A percentile compares a stretch with the other conserved stretches of the same genome.
These are phyloP conservation scores for Saccharomycopsis sp. DNA, from an alignment of 805 yeast genomes.

Conservation along the genomic window DNA sequence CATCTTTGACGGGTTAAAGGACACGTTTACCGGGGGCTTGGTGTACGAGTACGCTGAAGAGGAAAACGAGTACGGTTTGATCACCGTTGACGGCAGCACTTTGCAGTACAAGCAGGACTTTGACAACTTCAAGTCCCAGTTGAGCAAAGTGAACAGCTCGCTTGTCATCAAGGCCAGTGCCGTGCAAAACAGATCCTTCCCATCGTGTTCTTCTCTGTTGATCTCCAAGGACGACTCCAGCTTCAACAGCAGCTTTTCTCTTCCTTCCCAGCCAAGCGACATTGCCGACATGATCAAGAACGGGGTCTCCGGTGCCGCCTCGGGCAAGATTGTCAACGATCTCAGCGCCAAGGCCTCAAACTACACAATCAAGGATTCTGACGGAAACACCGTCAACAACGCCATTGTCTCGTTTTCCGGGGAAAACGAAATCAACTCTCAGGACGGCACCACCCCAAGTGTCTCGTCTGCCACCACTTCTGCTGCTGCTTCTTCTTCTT, in stretches of 20 bases:
- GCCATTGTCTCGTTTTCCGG: conserved; percentile 33
- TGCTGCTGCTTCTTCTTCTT: conserved; percentile 19
- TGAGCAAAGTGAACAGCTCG: conserved; percentile 27
- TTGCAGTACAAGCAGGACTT: conserved; percentile 41
- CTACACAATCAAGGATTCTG: conserved; percentile 32
- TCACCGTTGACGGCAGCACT: conserved; percentile 38
- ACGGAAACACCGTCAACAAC: conserved; percentile 28
- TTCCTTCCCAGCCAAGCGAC: conserved; percentile 41
- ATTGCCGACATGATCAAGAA: conserved; percentile 35
- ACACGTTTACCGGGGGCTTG: conserved; percentile 76
- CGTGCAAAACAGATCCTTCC: conserved; percentile 27
- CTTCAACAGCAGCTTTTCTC: conserved; percentile 38
- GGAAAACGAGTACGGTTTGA: conserved; percentile 69
- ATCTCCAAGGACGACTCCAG: conserved; percentile 31
- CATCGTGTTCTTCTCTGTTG: conserved; percentile 33
- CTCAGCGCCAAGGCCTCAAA: conserved; percentile 33
- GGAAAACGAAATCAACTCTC: conserved; percentile 30
- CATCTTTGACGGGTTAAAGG: conserved; percentile 55
- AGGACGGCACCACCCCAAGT: conserved; percentile 21
- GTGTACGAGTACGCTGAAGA: conserved; percentile 89
- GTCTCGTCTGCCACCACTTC: conserved; percentile 20
- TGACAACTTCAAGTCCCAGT: conserved; percentile 38
- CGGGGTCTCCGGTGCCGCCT: conserved; percentile 39
- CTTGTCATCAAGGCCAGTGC: conserved; percentile 33
- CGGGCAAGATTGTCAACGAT: conserved; percentile 37